Percentiles rank a stretch among this genome's conserved stretches.
phyloP scores from a whole-genome alignment of 345 rosid species.

The Brassica cretica region DNA sequence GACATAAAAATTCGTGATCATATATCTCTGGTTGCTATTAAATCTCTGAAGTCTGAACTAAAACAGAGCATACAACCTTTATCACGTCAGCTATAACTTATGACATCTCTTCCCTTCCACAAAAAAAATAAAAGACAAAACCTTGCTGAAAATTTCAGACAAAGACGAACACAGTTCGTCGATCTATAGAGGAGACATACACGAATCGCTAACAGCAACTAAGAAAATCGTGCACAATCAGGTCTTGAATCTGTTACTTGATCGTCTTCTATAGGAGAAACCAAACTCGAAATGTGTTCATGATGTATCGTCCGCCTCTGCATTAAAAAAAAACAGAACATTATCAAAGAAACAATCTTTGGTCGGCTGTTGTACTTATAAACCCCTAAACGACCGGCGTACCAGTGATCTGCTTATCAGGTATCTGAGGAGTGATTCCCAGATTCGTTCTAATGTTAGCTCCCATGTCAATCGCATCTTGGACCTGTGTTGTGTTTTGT shows the following conservation, averaged over 20 bases:
- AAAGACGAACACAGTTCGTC: neutral
- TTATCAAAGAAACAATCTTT: neutral
- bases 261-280: neutral
- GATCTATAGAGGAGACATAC: neutral
- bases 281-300: neutral
- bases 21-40: neutral
- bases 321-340: neutral
- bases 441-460: conserved; percentile 46
- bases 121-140: neutral
- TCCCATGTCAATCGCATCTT: conserved; percentile 55
- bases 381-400: neutral
- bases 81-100: neutral
- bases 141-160: neutral
- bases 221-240: neutral
- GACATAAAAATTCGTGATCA: neutral
- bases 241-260: neutral
- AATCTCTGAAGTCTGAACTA: neutral
- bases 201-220: neutral
- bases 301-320: conserved; percentile 30
- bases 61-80: neutral
- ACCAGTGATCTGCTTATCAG: conserved; percentile 30
- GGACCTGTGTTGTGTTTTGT: conserved; percentile 37
- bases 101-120: neutral
- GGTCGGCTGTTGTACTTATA: neutral
- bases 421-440: conserved; percentile 36